phyloP scores from a whole-genome alignment of 78 protist species.

The Dictyostelium intermedium region DNA sequence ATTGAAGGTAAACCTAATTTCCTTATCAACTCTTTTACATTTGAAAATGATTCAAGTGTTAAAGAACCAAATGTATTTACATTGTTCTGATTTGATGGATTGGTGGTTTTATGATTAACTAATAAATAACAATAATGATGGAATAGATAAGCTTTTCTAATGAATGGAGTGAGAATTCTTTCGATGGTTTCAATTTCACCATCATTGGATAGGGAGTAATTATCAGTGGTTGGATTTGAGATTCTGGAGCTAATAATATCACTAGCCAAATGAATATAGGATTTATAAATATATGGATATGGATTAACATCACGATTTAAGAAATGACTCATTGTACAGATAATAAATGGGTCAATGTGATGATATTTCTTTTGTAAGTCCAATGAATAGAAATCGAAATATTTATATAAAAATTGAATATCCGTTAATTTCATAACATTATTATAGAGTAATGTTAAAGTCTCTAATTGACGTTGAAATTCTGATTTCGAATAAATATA shows the following conservation, averaged over 20 bases:
- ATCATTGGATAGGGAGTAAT: background rate
- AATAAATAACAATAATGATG: conserved; percentile 1
- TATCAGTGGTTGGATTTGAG: background rate
- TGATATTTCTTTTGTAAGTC: background rate
- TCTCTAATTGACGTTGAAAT: conserved; percentile 18
- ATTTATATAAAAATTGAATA: background rate
- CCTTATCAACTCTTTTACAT: background rate
- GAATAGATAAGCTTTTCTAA: conserved; percentile 37
- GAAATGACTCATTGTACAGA: background rate
- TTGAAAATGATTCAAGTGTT: conserved; percentile 11
- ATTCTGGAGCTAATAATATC: background rate
- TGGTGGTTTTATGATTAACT: background rate
- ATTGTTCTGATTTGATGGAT: background rate
- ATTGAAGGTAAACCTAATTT: conserved; percentile 17
- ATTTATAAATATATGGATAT: background rate
- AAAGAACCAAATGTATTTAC: background rate
- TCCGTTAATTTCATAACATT: background rate
- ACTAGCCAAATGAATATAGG: background rate
- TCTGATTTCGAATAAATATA: conserved; percentile 17
- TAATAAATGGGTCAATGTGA: conserved; percentile 9
- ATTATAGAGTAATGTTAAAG: conserved; percentile 2
- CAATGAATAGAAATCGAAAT: background rate
- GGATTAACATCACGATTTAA: conserved; percentile 8
- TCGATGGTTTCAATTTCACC: background rate
- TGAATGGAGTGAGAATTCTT: background rate